Conservation (phyloP, 164 flowering plant species). For the Santalum album region DNA sequence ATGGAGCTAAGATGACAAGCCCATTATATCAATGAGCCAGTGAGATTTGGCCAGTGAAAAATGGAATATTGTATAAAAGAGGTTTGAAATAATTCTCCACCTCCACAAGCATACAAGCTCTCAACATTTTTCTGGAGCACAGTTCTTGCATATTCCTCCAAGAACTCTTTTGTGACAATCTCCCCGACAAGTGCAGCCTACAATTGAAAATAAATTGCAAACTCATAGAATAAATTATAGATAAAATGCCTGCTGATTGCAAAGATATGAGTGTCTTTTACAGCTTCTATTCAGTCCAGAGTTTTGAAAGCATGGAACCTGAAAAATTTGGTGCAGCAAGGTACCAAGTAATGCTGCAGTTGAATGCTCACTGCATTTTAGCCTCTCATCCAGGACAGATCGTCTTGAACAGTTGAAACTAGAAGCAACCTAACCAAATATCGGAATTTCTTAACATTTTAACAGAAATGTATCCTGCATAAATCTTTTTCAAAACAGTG, state of each 20-base stretch:
- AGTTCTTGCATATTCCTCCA: conserved; percentile 57
- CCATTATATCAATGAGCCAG: conserved; percentile 4
- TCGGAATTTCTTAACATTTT: not conserved
- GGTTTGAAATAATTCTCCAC: conserved; percentile 39
- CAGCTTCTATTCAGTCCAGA: not conserved
- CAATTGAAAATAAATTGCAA: conserved; percentile 10
- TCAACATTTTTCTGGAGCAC: conserved; percentile 73
- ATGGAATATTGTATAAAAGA: conserved; percentile 1
- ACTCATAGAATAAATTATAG: not conserved
- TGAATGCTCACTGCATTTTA: conserved; percentile 58
- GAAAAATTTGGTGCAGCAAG: conserved; percentile 88
- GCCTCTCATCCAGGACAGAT: conserved; percentile 83
- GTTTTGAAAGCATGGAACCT: conserved; percentile 39
- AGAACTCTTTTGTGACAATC: conserved; percentile 44
- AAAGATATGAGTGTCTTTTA: not conserved
- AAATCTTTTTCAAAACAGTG: too few species aligned
- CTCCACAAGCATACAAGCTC: conserved; percentile 90
- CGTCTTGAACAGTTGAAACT: conserved; percentile 88
- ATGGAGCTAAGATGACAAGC: too few species aligned
- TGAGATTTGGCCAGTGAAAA: not conserved
- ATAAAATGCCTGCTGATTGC: not conserved
- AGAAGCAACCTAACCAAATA: conserved; percentile 56
- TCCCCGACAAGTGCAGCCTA: conserved; percentile 79
- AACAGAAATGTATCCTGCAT: too few species aligned
- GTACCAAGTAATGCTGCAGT: conserved; percentile 76